Base-by-base conservation (phyloP, 148 eudicot genomes). In the Spergularia marina region DNA sequence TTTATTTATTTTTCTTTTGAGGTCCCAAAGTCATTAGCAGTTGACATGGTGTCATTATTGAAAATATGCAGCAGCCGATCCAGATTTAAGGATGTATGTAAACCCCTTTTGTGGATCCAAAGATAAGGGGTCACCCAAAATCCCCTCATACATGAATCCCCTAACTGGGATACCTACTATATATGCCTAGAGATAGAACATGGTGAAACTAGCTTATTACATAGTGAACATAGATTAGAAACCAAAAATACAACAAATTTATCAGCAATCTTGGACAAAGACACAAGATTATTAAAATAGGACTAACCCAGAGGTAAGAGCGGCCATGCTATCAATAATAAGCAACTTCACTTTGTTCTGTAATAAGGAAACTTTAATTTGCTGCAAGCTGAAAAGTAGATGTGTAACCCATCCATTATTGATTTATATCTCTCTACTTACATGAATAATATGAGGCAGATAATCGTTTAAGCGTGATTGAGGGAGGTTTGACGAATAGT, bases 301-400 rank as follows among this genome's bases (percentile, higher is more conserved):
- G 34, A 84, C 78, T 83, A 61, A 91, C 94, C 93, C 90, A 12
- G 92, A 83, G 74, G 83, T 74, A 83, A 93, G 90, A 81, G 91
- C 90, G 25, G 96, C 85, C 91, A 93, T 87, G 91, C 98, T 91
- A 74, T 93, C 96, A 75, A 93, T 87, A 77, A 93, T 76, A 56
- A 93, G 87, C 88, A 91, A 76, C 85, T 89, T 93, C 83, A 91
- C 94, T 75, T 89, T 79, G 66, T 83, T 81, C 81, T 89, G 88
- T 65, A 91, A 83, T 69, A 93, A 72, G 40, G 87, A 86, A 76
- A 89, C 87, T 84, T 91, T 91, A 55, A 93, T 82, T 74, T 91
- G 90, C 74, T 91, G 94, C 90, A 93, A 89, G 87, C 98, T 93
- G 89, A 71, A 68, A 63, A 53, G 58, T 16, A 70, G 49, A 64